These are phyloP conservation scores for Hypocreales sp. DNA, from an alignment of 2,329 filamentous ascomycete genomes.

Conservation along the genomic window DNA sequence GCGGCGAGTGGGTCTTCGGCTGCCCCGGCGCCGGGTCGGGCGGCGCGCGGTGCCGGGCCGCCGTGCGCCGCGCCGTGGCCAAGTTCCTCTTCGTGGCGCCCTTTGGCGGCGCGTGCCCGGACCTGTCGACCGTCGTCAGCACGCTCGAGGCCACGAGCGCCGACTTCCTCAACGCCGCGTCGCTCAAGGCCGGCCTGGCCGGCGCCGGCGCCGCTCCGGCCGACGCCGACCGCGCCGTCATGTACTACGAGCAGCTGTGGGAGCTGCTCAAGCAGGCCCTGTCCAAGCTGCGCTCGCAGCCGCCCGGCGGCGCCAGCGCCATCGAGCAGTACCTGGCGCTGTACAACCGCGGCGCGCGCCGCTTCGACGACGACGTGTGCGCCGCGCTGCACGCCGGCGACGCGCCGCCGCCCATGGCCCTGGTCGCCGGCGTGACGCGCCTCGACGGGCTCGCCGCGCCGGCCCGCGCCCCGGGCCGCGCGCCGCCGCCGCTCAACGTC, in stretches of 20 bases:
- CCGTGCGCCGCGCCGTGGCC: conserved; percentile 15
- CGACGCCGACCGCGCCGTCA: conserved; percentile 11
- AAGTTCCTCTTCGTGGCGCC: conserved; percentile 19
- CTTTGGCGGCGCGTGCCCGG: conserved; percentile 18
- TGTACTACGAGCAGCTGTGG: conserved; percentile 14
- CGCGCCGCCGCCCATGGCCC: conserved; percentile 16
- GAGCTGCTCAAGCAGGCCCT: conserved; percentile 15
- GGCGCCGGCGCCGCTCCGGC: conserved; percentile 7
- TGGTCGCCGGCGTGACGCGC: conserved; percentile 14
- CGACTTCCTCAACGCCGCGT: conserved; percentile 12
- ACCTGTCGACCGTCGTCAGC: conserved; percentile 17
- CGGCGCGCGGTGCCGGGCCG: conserved; percentile 13
- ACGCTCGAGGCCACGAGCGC: conserved; percentile 12
- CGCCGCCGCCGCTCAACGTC: conserved; percentile 11
- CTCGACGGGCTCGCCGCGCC: conserved; percentile 14
- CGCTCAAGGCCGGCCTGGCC: conserved; percentile 12
- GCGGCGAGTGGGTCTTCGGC: conserved; percentile 18
- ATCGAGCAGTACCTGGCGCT: conserved; percentile 15
- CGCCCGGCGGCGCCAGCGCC: conserved; percentile 8
- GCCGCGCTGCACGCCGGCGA: conserved; percentile 15
- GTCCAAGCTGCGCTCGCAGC: conserved; percentile 7
- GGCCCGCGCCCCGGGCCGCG: conserved; percentile 12
- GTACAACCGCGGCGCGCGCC: conserved; percentile 14
- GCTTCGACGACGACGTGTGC: conserved; percentile 18
- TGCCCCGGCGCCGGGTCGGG: conserved; percentile 17